A percentile compares a stretch with the other conserved stretches of the same genome.
phyloP scores from a whole-genome alignment of 495 filamentous ascomycete species.

The Friedmanniomyces simplex region DNA sequence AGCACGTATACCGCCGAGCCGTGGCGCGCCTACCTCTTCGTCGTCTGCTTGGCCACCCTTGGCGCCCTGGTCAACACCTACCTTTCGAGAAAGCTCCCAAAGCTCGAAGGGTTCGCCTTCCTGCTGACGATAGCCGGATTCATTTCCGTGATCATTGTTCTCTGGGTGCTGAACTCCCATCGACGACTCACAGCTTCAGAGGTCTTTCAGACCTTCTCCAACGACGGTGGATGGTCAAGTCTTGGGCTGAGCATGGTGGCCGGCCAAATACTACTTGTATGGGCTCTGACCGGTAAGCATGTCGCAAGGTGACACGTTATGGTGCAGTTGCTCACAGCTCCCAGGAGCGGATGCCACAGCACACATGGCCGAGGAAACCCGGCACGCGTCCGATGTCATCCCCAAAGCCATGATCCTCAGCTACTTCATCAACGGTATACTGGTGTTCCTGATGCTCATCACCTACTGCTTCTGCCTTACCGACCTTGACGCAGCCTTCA shows the following conservation, averaged over 20 bases:
- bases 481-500: background rate
- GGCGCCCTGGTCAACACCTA: slow-evolving; percentile 22
- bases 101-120: slow-evolving; percentile 26
- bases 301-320: background rate
- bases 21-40: slow-evolving; percentile 40
- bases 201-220: background rate
- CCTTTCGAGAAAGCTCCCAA: slow-evolving; percentile 17
- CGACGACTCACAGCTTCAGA: slow-evolving; percentile 1
- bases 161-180: background rate
- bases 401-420: slow-evolving; percentile 13
- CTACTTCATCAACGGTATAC: slow-evolving; percentile 13
- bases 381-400: slow-evolving; percentile 12
- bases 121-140: slow-evolving; percentile 7
- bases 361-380: slow-evolving; percentile 22
- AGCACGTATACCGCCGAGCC: slow-evolving; percentile 28
- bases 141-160: background rate
- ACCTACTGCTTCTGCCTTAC: slow-evolving; percentile 10
- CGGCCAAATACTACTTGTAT: slow-evolving; percentile 3
- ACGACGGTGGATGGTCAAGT: slow-evolving; percentile 5
- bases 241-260: slow-evolving; percentile 2
- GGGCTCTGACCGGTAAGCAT: background rate
- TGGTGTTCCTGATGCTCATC: slow-evolving; percentile 13
- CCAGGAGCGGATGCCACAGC: slow-evolving; percentile 13
- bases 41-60: slow-evolving; percentile 22
- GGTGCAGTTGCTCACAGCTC: background rate